These are phyloP conservation scores for Malassezia globosa DNA, from an alignment of 1,284 basidiomycete genomes.

Conservation along the genomic window DNA sequence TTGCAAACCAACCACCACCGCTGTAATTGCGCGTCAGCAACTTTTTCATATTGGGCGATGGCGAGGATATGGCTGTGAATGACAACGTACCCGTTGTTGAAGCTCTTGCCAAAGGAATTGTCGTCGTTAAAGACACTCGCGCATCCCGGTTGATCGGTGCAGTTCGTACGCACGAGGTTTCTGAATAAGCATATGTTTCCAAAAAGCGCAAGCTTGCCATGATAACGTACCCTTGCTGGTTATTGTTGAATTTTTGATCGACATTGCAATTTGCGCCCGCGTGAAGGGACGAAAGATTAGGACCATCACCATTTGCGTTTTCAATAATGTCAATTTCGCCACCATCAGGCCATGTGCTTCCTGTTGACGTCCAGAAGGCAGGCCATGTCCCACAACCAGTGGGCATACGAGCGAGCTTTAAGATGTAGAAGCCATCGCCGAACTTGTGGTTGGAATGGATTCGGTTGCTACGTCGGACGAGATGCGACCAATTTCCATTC, in stretches of 20 bases:
- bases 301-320: constrained; percentile 29
- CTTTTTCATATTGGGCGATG: too few species aligned
- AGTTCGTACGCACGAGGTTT: constrained; percentile 16
- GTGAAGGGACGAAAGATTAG: constrained; percentile 32
- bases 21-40: constrained; percentile 19
- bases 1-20: constrained; percentile 31
- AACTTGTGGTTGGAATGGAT: constrained; percentile 25
- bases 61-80: too few species aligned
- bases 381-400: constrained; percentile 37
- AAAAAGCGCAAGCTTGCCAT: constrained; percentile 27
- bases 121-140: constrained; percentile 19
- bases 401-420: constrained; percentile 25
- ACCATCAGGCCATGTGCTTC: constrained; percentile 29
- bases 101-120: constrained; percentile 22
- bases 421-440: constrained; percentile 28
- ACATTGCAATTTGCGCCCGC: constrained; percentile 26
- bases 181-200: constrained; percentile 32
- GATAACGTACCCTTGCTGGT: constrained; percentile 9
- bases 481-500: constrained; percentile 16
- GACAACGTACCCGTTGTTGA: too few species aligned
- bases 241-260: constrained; percentile 15
- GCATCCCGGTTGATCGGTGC: constrained; percentile 35
- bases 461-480: constrained; percentile 24
- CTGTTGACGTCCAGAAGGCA: constrained; percentile 36
- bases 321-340: constrained; percentile 42